These are phyloP conservation scores for Ceratobasidium papillatum DNA, from an alignment of 1,284 basidiomycete genomes.

Conservation along the genomic window DNA sequence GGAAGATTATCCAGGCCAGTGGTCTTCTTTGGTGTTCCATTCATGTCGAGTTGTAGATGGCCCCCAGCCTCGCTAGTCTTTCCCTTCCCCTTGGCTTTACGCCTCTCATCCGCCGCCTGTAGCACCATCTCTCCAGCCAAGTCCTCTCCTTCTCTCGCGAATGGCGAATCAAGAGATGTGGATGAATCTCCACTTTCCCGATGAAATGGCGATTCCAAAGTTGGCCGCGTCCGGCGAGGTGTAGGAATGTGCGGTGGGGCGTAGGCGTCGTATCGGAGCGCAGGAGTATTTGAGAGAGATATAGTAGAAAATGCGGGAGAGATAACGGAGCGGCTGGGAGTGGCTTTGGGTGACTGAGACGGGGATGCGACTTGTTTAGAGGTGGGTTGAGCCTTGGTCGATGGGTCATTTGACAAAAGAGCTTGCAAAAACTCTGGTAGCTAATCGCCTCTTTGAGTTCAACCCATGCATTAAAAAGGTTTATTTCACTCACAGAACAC, in stretches of 20 bases:
- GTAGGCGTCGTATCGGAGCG: slow-evolving; percentile 33
- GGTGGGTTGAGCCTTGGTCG: not conserved
- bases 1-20: not conserved
- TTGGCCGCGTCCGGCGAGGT: slow-evolving; percentile 13
- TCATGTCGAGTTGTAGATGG: slow-evolving; percentile 3
- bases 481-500: not conserved
- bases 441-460: not conserved
- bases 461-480: not conserved
- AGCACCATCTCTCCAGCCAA: slow-evolving; percentile 8
- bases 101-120: not conserved
- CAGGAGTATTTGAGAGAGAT: slow-evolving; percentile 26
- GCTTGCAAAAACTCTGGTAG: slow-evolving; percentile 36
- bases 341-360: not conserved
- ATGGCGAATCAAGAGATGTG: not conserved
- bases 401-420: not conserved
- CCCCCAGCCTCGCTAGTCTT: not conserved
- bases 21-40: not conserved
- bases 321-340: not conserved
- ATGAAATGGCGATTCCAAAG: slow-evolving; percentile 1
- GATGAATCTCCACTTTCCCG: slow-evolving; percentile 14
- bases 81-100: not conserved
- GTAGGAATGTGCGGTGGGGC: slow-evolving; percentile 22
- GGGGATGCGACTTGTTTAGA: not conserved
- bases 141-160: not conserved
- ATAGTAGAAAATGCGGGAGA: slow-evolving; percentile 29